A percentile compares a stretch with the other conserved stretches of the same genome.
Evolutionary conservation across 129 eudicot species (phyloP).

Genomic region (Heracleum sosnowskyi): DNA sequence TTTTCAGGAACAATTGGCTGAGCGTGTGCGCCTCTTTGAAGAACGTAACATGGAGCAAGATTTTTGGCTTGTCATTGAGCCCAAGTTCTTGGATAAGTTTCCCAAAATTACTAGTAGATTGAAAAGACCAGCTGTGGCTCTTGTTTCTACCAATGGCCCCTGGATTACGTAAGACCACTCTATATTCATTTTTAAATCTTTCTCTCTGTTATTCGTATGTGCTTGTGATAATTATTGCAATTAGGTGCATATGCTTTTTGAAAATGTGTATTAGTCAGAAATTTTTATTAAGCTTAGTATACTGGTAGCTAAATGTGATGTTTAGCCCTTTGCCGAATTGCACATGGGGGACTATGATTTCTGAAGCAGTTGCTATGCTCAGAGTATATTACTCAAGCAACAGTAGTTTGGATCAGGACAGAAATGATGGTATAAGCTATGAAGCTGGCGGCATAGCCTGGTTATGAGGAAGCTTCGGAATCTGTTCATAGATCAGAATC

Average conservation of each 20-base stretch:
- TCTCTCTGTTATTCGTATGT: neutral
- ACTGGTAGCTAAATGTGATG: neutral
- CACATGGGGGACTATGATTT: neutral
- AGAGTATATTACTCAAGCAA: neutral
- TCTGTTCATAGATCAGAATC: constrained; percentile 80
- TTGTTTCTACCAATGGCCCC: constrained; percentile 88
- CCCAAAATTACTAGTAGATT: constrained; percentile 73
- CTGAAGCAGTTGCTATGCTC: neutral
- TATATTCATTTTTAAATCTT: neutral
- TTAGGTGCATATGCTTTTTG: neutral
- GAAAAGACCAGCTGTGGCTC: constrained; percentile 93
- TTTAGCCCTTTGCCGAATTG: neutral
- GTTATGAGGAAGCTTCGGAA: constrained; percentile 70
- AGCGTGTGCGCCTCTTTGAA: constrained; percentile 54
- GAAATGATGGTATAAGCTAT: constrained; percentile 53
- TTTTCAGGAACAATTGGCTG: constrained; percentile 72
- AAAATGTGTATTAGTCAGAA: neutral
- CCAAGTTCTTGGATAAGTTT: constrained; percentile 89
- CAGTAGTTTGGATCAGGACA: neutral
- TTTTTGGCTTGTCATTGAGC: constrained; percentile 96
- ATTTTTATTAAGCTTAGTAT: neutral
- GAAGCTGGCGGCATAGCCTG: constrained; percentile 63
- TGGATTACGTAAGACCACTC: constrained; percentile 77
- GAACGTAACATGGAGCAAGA: constrained; percentile 82
- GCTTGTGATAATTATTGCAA: neutral